phyloP scores from a whole-genome alignment of 352 stramenopile species.

The Pythium monospermum region DNA sequence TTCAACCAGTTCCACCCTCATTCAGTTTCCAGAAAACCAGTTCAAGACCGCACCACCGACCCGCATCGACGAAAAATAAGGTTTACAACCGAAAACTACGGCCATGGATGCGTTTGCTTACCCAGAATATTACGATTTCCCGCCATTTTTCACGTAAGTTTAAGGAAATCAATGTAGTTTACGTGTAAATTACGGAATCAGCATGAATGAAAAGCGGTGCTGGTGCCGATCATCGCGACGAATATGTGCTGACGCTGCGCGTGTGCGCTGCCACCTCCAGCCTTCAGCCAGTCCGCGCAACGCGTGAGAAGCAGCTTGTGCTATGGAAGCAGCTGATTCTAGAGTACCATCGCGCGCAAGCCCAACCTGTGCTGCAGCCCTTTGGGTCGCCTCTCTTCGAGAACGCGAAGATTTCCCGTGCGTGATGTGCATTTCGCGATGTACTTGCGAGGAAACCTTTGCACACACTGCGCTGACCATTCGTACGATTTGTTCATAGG shows the following conservation, averaged over 20 bases:
- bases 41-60: too few relatives aligned
- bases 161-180: conserved; percentile 6
- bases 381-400: conserved; percentile 68
- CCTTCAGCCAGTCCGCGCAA: conserved; percentile 75
- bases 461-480: background rate
- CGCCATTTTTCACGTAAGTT: conserved; percentile 82
- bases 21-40: background rate
- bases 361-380: conserved; percentile 66
- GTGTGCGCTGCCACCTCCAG: too few relatives aligned
- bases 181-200: conserved; percentile 9
- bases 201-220: too few relatives aligned
- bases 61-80: too few relatives aligned
- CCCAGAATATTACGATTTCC: conserved; percentile 85
- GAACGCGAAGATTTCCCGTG: conserved; percentile 80
- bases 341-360: conserved; percentile 75
- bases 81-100: conserved; percentile 15
- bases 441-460: background rate
- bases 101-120: conserved; percentile 73
- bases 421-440: conserved; percentile 1
- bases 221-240: conserved; percentile 2
- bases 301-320: conserved; percentile 82
- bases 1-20: background rate
- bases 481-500: conserved; percentile 25
- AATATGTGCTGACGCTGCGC: background rate
- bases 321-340: conserved; percentile 84